phyloP scores from a whole-genome alignment of 78 protist species.

The Acrasis kona region DNA sequence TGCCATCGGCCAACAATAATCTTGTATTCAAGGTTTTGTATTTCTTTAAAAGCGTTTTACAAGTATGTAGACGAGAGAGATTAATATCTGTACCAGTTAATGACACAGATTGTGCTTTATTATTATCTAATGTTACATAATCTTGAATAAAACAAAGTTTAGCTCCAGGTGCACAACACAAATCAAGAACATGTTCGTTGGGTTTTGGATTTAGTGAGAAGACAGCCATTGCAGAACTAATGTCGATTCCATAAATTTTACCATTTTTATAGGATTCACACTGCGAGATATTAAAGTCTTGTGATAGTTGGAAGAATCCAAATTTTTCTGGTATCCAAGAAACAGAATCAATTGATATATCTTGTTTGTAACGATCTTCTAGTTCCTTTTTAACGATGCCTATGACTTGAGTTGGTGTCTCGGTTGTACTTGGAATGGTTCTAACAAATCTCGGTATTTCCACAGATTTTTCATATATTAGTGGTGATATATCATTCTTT shows the following conservation, averaged over 20 bases:
- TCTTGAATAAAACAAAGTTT: conserved; percentile 38
- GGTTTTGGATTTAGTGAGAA: background rate
- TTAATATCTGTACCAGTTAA: background rate
- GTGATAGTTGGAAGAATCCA: too few relatives aligned
- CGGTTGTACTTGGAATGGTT: too few relatives aligned
- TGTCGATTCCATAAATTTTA: conserved; percentile 16
- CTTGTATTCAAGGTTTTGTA: background rate
- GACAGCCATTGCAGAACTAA: conserved; percentile 13
- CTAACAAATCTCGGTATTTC: too few relatives aligned
- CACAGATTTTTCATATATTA: too few relatives aligned
- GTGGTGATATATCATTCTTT: too few relatives aligned
- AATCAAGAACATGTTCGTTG: conserved; percentile 25
- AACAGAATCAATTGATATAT: too few relatives aligned
- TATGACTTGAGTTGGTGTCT: too few relatives aligned
- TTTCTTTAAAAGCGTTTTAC: conserved; percentile 1
- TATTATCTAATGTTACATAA: background rate
- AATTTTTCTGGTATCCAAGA: too few relatives aligned
- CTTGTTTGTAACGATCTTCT: too few relatives aligned
- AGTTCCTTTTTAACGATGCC: too few relatives aligned
- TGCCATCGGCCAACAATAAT: background rate
- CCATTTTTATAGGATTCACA: background rate
- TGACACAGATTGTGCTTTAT: too few relatives aligned
- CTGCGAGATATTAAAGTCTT: too few relatives aligned
- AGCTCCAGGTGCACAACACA: conserved; percentile 71
- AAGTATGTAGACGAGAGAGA: background rate